Evolutionary conservation across 169 alveolate genomes (phyloP).

Genomic region (Plasmodium berghei): DNA sequence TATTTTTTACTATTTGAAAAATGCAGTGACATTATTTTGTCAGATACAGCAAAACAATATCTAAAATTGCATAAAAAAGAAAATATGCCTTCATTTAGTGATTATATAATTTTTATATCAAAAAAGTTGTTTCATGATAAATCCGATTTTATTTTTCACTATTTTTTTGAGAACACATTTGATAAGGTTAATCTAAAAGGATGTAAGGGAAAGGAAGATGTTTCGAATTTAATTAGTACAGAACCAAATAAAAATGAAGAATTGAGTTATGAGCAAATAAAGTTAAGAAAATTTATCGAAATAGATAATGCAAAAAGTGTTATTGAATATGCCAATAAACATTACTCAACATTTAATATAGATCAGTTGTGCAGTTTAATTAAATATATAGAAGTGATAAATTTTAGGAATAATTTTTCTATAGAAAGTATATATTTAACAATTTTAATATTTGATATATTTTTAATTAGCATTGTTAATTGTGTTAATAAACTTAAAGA

Average conservation of each 20-base stretch:
- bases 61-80: slow-evolving; percentile 33
- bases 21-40: slow-evolving; percentile 30
- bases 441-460: slow-evolving; percentile 29
- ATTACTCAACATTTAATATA: slow-evolving; percentile 30
- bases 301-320: slow-evolving; percentile 6
- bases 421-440: slow-evolving; percentile 45
- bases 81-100: slow-evolving; percentile 24
- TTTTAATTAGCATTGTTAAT: slow-evolving; percentile 19
- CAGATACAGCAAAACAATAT: slow-evolving; percentile 39
- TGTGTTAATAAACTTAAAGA: slow-evolving; percentile 14
- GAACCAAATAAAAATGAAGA: slow-evolving; percentile 5
- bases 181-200: background rate
- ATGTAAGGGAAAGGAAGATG: background rate
- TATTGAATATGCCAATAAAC: slow-evolving; percentile 26
- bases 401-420: background rate
- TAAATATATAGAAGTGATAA: slow-evolving; percentile 11
- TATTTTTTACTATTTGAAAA: slow-evolving; percentile 33
- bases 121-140: slow-evolving; percentile 18
- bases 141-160: background rate
- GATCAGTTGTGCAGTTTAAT: slow-evolving; percentile 28
- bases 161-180: background rate
- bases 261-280: slow-evolving; percentile 11
- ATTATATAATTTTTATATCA: slow-evolving; percentile 41
- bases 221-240: background rate
- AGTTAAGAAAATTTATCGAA: no score